Conservation (phyloP, 139 green algal species). For the Haematococcus lacustris region DNA sequence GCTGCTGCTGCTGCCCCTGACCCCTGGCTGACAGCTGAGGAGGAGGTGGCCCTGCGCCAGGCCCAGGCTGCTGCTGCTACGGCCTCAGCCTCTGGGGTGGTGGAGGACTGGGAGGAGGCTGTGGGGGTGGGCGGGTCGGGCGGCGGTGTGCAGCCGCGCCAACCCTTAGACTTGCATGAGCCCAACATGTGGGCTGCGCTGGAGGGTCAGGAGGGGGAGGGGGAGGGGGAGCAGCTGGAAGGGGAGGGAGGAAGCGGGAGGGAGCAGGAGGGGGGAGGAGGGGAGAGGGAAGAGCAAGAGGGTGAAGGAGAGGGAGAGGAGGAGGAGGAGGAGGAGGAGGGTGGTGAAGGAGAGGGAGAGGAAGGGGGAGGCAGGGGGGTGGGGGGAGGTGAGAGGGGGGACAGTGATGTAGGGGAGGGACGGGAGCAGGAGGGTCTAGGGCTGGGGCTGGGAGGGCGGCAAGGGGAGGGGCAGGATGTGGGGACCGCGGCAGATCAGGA, state of each 20-base stretch:
- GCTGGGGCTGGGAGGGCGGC: too few species aligned
- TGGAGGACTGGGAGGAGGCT: background rate
- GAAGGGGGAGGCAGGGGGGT: too few species aligned
- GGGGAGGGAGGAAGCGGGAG: background rate
- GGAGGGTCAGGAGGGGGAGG: background rate
- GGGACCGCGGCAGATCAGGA: too few species aligned
- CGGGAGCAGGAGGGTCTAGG: too few species aligned
- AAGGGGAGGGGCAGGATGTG: too few species aligned
- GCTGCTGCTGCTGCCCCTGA: background rate
- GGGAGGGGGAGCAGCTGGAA: background rate
- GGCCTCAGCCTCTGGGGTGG: background rate
- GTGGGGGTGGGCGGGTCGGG: background rate
- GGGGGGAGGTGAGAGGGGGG: too few species aligned
- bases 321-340: too few species aligned
- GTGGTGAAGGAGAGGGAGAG: too few species aligned
- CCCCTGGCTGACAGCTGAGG: background rate
- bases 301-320: background rate
- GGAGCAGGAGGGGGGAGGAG: background rate
- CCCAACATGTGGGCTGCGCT: background rate
- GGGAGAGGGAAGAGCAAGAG: background rate
- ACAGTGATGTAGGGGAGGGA: too few species aligned
- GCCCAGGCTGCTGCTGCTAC: background rate
- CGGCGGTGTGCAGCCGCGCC: background rate
- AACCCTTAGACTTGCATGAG: background rate
- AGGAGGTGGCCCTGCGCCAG: background rate